A percentile compares a stretch with the other conserved stretches of the same genome.
These are phyloP conservation scores for Pseudevernia furfuracea DNA, from an alignment of 495 filamentous ascomycete genomes.

Conservation along the genomic window DNA sequence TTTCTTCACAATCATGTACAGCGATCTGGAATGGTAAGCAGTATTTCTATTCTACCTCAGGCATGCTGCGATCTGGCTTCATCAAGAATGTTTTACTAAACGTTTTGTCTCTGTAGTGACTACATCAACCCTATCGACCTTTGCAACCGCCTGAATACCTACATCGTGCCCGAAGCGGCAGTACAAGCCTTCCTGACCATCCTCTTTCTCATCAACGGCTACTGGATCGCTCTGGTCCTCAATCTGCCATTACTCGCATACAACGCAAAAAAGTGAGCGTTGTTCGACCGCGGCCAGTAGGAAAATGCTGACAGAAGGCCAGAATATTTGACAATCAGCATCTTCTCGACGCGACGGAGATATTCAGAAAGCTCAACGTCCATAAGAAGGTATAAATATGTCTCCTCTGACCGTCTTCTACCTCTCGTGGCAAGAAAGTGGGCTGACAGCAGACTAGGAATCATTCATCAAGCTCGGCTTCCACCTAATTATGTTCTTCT, in stretches of 20 bases:
- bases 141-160: conserved; percentile 99
- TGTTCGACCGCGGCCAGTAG: conserved; percentile 15
- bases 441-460: conserved; percentile 51
- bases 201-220: conserved; percentile 95
- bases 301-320: conserved; percentile 25
- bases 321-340: conserved; percentile 97
- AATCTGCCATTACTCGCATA: conserved; percentile 88
- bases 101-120: conserved; percentile 53
- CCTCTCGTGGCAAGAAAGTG: neutral
- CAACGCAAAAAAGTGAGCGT: conserved; percentile 90
- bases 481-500: conserved; percentile 99
- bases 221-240: conserved; percentile 88
- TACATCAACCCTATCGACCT: conserved; percentile 99
- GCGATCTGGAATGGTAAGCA: conserved; percentile 90
- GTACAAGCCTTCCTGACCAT: conserved; percentile 93
- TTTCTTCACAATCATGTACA: conserved; percentile 99
- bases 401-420: neutral
- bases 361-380: conserved; percentile 97
- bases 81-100: conserved; percentile 23
- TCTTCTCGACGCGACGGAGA: conserved; percentile 95
- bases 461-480: conserved; percentile 99
- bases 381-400: conserved; percentile 86
- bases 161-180: conserved; percentile 97
- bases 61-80: conserved; percentile 12
- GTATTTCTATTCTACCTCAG: neutral